A percentile compares a stretch with the other conserved stretches of the same genome.
Conservation (phyloP, 2,329 filamentous ascomycete species). For the Penicillium sp. region DNA sequence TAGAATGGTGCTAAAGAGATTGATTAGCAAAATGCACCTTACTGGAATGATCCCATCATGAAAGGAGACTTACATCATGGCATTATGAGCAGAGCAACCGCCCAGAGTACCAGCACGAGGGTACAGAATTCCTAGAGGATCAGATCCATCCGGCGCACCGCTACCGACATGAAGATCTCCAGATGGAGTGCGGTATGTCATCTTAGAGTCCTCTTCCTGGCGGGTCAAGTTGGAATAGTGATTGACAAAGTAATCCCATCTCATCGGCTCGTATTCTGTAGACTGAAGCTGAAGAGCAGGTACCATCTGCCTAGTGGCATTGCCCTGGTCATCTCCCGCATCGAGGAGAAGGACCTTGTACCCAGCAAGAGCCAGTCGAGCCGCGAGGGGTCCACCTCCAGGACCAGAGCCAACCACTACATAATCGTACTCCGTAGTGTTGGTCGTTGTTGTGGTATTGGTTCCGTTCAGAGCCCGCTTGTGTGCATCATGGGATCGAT, state of each 20-base stretch:
- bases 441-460: neutral
- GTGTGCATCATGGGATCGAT: conserved; percentile 7
- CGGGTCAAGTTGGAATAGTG: conserved; percentile 58
- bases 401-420: conserved; percentile 62
- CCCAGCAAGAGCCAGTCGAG: conserved; percentile 60
- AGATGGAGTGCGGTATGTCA: conserved; percentile 54
- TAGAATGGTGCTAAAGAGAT: conserved; percentile 48
- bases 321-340: conserved; percentile 59
- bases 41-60: neutral
- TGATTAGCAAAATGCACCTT: neutral
- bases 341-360: conserved; percentile 63
- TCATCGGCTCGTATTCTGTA: conserved; percentile 56
- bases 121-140: conserved; percentile 55
- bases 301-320: conserved; percentile 53
- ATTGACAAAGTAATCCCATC: conserved; percentile 65
- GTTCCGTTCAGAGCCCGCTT: conserved; percentile 4
- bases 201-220: conserved; percentile 59
- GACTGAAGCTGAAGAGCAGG: conserved; percentile 56
- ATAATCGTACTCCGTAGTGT: conserved; percentile 55
- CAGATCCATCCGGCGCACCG: conserved; percentile 52
- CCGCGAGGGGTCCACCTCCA: conserved; percentile 60
- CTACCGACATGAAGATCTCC: conserved; percentile 57
- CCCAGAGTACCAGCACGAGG: conserved; percentile 58
- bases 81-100: conserved; percentile 63
- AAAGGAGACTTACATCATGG: conserved; percentile 46